These are phyloP conservation scores for Candida sojae DNA, from an alignment of 1,139 yeast species.

Conservation along the genomic window DNA sequence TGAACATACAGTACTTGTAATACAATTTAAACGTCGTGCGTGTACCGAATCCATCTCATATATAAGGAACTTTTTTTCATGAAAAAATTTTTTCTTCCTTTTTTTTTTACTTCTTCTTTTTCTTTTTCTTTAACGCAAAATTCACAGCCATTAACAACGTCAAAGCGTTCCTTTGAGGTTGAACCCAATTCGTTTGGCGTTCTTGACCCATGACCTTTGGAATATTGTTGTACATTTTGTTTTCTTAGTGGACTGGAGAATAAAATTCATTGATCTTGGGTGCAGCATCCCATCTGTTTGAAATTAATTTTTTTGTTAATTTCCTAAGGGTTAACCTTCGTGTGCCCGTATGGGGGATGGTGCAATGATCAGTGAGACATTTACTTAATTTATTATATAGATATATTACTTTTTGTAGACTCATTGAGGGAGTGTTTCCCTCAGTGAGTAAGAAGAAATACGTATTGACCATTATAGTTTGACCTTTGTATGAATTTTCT, in stretches of 20 bases:
- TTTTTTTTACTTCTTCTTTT: conserved; percentile 16
- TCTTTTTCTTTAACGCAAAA: conserved; percentile 54
- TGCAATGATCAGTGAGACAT: conserved; percentile 79
- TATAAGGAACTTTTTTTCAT: neutral
- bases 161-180: conserved; percentile 76
- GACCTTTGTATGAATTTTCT: too few relatives aligned
- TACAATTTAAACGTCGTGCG: neutral
- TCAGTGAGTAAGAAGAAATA: too few relatives aligned
- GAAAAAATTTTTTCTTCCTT: conserved; percentile 1
- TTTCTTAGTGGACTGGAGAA: conserved; percentile 64
- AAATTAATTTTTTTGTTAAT: conserved; percentile 30
- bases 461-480: too few relatives aligned
- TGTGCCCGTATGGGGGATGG: conserved; percentile 78
- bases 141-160: conserved; percentile 67
- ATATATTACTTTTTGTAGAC: too few relatives aligned
- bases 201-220: conserved; percentile 77
- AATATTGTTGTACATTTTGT: conserved; percentile 48
- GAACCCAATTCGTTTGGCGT: conserved; percentile 62
- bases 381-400: conserved; percentile 7
- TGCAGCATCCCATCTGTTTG: conserved; percentile 68
- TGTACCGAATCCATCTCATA: neutral
- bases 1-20: too few relatives aligned
- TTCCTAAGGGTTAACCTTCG: conserved; percentile 79
- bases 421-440: too few relatives aligned
- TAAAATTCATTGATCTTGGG: conserved; percentile 70